Evolutionary conservation across 1,284 basidiomycete species (phyloP).

Genomic region (Heliocybe sulcata): DNA sequence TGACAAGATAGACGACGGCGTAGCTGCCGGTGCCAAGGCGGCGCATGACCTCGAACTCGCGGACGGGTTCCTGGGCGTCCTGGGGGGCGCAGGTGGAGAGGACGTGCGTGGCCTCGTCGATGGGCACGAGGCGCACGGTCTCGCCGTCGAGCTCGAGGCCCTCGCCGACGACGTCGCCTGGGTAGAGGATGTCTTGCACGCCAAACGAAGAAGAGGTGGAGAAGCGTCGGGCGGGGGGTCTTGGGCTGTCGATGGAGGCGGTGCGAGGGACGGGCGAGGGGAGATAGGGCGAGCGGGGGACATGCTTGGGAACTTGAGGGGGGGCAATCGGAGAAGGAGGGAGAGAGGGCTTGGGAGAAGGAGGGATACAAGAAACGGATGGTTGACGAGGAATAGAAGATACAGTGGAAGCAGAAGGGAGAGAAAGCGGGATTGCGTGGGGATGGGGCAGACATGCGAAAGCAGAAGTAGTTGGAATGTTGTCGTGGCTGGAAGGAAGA

Average conservation of each 20-base stretch:
- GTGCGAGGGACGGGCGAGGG: constrained; percentile 16
- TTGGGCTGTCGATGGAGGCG: constrained; percentile 15
- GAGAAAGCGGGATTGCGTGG: constrained; percentile 7
- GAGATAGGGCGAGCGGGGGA: constrained; percentile 23
- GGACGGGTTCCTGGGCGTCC: constrained; percentile 42
- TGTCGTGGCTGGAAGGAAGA: constrained; percentile 16
- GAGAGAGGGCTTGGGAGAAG: constrained; percentile 13
- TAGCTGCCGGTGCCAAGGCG: constrained; percentile 86
- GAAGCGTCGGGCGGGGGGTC: constrained; percentile 14
- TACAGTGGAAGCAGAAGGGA: constrained; percentile 8
- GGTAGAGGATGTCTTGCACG: constrained; percentile 59
- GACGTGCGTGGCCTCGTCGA: constrained; percentile 15
- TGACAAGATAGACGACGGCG: constrained; percentile 90
- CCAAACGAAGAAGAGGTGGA: constrained; percentile 28
- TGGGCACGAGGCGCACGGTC: constrained; percentile 44
- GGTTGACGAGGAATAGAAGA: constrained; percentile 19
- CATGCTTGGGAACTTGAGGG: constrained; percentile 14
- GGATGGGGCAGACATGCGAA: constrained; percentile 7
- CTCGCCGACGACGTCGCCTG: constrained; percentile 66
- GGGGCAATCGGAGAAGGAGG: constrained; percentile 15
- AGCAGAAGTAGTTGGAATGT: constrained; percentile 12
- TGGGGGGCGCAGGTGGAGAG: constrained; percentile 13
- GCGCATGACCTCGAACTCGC: constrained; percentile 77
- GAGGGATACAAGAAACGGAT: constrained; percentile 16
- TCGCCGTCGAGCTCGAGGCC: constrained; percentile 60